Conservation (phyloP, 176 grass and related monocot genomes). For the Cenchrus purpureus region DNA sequence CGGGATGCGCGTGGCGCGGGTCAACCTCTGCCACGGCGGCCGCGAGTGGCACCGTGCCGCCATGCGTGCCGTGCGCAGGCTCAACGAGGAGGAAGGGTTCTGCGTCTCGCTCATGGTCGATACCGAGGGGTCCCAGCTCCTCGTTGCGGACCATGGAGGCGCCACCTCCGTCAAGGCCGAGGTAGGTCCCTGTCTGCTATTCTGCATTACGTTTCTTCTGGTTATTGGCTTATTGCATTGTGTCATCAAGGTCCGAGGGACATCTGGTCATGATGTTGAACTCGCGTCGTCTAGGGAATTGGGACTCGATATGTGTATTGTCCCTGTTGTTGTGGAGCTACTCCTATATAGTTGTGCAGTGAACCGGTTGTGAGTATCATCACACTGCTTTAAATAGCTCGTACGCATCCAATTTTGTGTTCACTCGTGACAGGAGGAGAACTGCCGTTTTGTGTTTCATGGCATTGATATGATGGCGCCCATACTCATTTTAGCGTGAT, state of each 20-base stretch:
- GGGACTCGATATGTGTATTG: neutral
- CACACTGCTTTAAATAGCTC: neutral
- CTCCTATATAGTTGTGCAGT: conserved; percentile 1
- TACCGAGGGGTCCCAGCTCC: conserved; percentile 70
- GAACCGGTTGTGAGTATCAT: neutral
- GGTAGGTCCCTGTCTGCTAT: conserved; percentile 31
- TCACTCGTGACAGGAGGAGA: neutral
- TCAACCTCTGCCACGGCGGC: conserved; percentile 75
- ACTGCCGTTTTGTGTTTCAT: neutral
- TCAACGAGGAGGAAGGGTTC: conserved; percentile 70
- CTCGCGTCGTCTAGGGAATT: neutral
- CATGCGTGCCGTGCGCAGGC: conserved; percentile 52
- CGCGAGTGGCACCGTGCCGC: conserved; percentile 61
- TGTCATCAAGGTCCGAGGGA: neutral
- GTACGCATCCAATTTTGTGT: neutral
- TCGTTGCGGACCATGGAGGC: conserved; percentile 61
- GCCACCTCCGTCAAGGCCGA: conserved; percentile 60
- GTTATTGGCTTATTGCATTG: neutral
- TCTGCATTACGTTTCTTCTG: neutral
- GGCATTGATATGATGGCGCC: neutral
- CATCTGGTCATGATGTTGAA: neutral
- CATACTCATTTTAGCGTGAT: neutral
- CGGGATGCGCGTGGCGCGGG: conserved; percentile 68
- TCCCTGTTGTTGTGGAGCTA: neutral
- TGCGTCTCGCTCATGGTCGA: conserved; percentile 77